Evolutionary conservation across 2,329 filamentous ascomycete species (phyloP), one percentile per base, ranked within the genome.

Genomic region (Sporothrix protearum): DNA sequence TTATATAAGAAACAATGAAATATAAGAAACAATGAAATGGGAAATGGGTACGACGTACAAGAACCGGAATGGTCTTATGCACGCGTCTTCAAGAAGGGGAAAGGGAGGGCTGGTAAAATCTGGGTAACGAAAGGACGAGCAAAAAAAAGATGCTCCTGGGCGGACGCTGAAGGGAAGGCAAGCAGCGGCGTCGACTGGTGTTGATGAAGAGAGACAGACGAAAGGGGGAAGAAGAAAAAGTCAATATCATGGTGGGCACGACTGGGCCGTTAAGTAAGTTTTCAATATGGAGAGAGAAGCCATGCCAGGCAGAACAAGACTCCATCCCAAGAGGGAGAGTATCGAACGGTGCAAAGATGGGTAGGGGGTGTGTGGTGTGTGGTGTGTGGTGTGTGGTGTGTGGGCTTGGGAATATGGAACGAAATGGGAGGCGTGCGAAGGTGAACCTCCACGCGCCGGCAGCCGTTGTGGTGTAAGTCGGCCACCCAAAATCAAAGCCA

Each of bases 91-190:
- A n/a, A 68, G 22, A 61, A 72, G 28, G 19, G 61, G 36, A 69
- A 28, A 36, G 10, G 9, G 57, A 53, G n/a, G 28, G 16, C 22
- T 22, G 28, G 16, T 30, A 8, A 25, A 42, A 25, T 25, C 39
- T 51, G 49, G 28, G 9, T 30, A 73, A 73, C 45, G 73, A 74
- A 68, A 69, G 73, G 73, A 74, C 73, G 73, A 74, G 72, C 73
- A 74, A 59, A 53, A 67, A 67, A 28, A 14, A 71, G 6, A 69
- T 74, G 71, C 73, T 73, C 73, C 14, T 22, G 69, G 63, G 8
- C n/a, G 33, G 33, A 39, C 69, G 59, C 69, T 57, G 69, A 53
- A 51, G 45, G 59, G 57, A 71, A 64, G 47, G 39, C 69, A 53
- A 42, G 59, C 69, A 57, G 47, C 59, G 45, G n/a, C 45, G 59